Base-by-base conservation (phyloP, 129 eudicot genomes). In the Tagetes patula region DNA sequence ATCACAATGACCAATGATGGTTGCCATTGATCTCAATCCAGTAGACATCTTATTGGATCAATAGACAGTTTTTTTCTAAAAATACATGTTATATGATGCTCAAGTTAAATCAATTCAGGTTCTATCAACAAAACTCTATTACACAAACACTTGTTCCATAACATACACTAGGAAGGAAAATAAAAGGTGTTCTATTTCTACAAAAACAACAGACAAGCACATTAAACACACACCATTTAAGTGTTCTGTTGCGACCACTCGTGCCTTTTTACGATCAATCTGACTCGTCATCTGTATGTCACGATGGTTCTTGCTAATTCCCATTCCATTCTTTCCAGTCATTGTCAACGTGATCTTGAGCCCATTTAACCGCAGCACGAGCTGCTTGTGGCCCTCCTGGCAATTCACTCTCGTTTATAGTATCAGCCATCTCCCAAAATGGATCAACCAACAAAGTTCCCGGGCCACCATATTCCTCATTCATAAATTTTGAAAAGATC, bases 341-440 rank as follows among this genome's bases (percentile, higher is more conserved):
- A 55, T 80, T 88, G 73, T 95, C 99, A 4, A 95, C 88, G 48
- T 82, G 86, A 12, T 73, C 81, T 83, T 88, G 97, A 2, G 96
- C 96, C 98, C 98, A 93, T 74, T 82, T 83, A 69, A 93, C 86
- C 0, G 96, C 98, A 8, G 87, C 86, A 12, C 96, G 90, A 38
- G 98, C 96, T 37, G 95, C 96, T 70, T 88, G 90, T 6, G 97
- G 97, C 52, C 96, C 98, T 42, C 98, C 97, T 10, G 98, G 97
- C 64, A 94, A 82, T 52, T 88, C 97, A 41, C 85, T 79, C 64
- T 90, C 96, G 67, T 84, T 85, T 56, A 94, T 60, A 61, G 96
- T 82, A 77, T 90, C 89, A 32, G 97, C 98, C 98, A 94, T 90
- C 69, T 90, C 98, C 59, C 87, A 85, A 84, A 94, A 94, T 10